Evolutionary conservation across 192 early-diverging fungal genomes (phyloP).

Genomic region (Rhizoclosmatium sp.): DNA sequence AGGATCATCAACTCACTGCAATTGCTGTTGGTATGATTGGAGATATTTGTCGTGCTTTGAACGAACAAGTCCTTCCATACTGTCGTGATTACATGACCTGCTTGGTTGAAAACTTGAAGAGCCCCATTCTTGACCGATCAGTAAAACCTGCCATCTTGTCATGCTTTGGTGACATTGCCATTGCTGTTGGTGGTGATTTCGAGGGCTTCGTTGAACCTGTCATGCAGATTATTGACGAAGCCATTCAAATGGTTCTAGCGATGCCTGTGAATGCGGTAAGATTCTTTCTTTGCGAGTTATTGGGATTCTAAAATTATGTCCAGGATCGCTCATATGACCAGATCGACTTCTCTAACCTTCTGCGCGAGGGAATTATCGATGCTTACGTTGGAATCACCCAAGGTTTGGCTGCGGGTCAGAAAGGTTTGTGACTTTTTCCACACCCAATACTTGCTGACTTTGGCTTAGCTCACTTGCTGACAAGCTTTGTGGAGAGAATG

Average conservation of each 20-base stretch:
- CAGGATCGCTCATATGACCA: constrained; percentile 33
- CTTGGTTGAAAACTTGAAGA: constrained; percentile 80
- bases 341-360: constrained; percentile 81
- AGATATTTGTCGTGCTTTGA: constrained; percentile 92
- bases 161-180: constrained; percentile 97
- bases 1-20: constrained; percentile 90
- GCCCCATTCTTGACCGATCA: constrained; percentile 77
- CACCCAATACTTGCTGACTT: constrained; percentile 24
- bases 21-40: constrained; percentile 97
- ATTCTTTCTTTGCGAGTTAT: constrained; percentile 4
- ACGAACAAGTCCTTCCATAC: constrained; percentile 76
- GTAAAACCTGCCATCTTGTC: constrained; percentile 95
- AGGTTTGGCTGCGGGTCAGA: constrained; percentile 82
- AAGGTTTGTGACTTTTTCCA: constrained; percentile 53
- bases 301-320: not conserved
- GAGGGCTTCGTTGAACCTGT: constrained; percentile 80
- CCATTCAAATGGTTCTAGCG: constrained; percentile 39
- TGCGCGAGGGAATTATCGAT: constrained; percentile 91
- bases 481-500: constrained; percentile 70
- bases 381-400: constrained; percentile 97
- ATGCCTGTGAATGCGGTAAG: constrained; percentile 7
- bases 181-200: constrained; percentile 89
- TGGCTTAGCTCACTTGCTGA: constrained; percentile 66
- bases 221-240: constrained; percentile 89
- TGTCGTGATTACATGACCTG: constrained; percentile 85